Conservation (phyloP, 257 asterid species). For the Hygrophila difformis region DNA sequence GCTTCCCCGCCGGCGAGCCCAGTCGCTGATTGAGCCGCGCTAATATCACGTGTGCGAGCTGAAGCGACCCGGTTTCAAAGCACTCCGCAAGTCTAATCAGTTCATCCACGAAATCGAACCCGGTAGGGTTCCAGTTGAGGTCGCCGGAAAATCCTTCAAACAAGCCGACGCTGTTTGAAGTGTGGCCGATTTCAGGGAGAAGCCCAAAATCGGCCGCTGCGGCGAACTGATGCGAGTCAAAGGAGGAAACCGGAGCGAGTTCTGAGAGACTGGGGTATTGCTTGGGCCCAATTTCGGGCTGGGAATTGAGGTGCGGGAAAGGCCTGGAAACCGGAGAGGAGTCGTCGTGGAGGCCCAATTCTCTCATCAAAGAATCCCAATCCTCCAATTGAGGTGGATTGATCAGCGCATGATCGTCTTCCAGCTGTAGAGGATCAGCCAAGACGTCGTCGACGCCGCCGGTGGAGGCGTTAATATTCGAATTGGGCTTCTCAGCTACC, state of each 20-base stretch:
- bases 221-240: constrained; percentile 41
- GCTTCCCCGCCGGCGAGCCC: constrained; percentile 52
- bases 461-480: constrained; percentile 12
- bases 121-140: constrained; percentile 37
- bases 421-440: constrained; percentile 54
- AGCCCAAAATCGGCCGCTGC: constrained; percentile 37
- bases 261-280: constrained; percentile 34
- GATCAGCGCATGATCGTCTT: constrained; percentile 63
- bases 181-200: constrained; percentile 35
- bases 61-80: constrained; percentile 72
- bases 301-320: constrained; percentile 19
- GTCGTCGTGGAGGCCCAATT: constrained; percentile 68
- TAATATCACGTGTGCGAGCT: constrained; percentile 63
- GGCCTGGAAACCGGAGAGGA: constrained; percentile 22
- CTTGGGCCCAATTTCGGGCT: constrained; percentile 16
- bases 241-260: constrained; percentile 30
- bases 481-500: constrained; percentile 22
- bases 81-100: constrained; percentile 79
- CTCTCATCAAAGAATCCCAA: constrained; percentile 86
- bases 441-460: no score
- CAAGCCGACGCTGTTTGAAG: constrained; percentile 10
- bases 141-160: constrained; percentile 24
- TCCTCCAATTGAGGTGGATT: constrained; percentile 44
- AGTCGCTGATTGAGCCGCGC: constrained; percentile 81
- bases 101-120: constrained; percentile 74